Base-by-base conservation (phyloP, 352 stramenopile species). In the Phytopythium sindhum region DNA sequence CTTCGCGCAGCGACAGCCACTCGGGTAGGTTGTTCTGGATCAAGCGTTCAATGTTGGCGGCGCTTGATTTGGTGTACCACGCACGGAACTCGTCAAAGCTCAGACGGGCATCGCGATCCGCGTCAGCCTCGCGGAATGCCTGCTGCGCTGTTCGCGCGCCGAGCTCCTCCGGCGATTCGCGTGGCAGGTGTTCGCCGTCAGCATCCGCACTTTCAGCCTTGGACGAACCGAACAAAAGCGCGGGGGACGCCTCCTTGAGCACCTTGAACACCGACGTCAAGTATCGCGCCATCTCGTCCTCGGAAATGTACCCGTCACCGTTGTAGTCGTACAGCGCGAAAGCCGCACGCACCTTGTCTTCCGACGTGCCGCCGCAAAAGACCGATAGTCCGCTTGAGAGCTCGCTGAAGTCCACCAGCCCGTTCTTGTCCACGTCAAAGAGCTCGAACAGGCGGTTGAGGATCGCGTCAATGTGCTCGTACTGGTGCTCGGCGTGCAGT, bases 301-400 rank as follows among this genome's bases (percentile, higher is more conserved):
- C 73, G 1, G 87, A 95, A 35, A 97, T 91, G 62, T 81, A 86
- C 0, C 88, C 87, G 51, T 96, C 87, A 14, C 80, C 85, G 58
- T 96, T 93, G 67, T 88, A 90, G 61, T 96, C 88, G 63, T 92
- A 94, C 47, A 94, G 51, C n/a, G 80, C 71, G 66, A 96, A 96
- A 21, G 84, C 82, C 10, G 86, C 77, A 21, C 78, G 73, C 24
- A 92, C 80, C 42, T 89, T 89, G 45, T 95, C 83, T 41, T 93
- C 78, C 0, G 78, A 90, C n/a, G 74, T 80, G 23, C 87, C 86
- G 21, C 89, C 86, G 63, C 85, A 97, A 24, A 96, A 87, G 10
- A 97, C 78, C 11, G 84, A 94, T 21, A 97, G 59, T 0, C 90
- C 89, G 29, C 83, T 88, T 8, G 84, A 91, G 17, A 97, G 91